Percentiles rank a stretch among this genome's conserved stretches.
Evolutionary conservation across 768 basidiomycete genomes (phyloP).

Genomic region (Amanita thiersii): DNA sequence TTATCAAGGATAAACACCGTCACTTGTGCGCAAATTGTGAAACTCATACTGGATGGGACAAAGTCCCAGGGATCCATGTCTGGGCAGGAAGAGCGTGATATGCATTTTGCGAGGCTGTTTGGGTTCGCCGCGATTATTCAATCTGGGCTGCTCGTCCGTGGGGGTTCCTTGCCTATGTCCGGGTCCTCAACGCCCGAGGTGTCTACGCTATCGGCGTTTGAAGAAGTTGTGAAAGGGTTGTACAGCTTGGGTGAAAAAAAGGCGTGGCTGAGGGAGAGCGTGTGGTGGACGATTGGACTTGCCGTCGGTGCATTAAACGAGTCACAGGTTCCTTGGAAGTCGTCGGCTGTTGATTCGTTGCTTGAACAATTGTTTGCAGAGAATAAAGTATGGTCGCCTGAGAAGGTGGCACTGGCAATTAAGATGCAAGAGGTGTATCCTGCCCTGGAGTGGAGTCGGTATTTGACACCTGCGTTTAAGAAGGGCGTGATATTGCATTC

Average conservation of each 20-base stretch:
- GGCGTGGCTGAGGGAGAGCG: constrained; percentile 86
- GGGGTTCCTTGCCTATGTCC: constrained; percentile 42
- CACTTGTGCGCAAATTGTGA: constrained; percentile 67
- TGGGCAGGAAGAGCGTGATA: constrained; percentile 88
- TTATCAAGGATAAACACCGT: constrained; percentile 72
- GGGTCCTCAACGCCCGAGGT: constrained; percentile 43
- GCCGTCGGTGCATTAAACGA: constrained; percentile 52
- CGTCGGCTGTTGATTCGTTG: constrained; percentile 45
- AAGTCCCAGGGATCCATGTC: constrained; percentile 70
- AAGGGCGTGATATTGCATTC: constrained; percentile 57
- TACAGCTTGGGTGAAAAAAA: constrained; percentile 72
- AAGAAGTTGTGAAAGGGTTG: constrained; percentile 50
- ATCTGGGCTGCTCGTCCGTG: constrained; percentile 72
- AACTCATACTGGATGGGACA: constrained; percentile 66
- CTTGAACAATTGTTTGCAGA: constrained; percentile 47
- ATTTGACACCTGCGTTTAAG: constrained; percentile 72
- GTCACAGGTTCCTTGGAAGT: constrained; percentile 65
- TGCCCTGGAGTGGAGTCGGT: constrained; percentile 55
- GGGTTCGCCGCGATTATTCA: constrained; percentile 81
- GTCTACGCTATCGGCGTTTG: constrained; percentile 54
- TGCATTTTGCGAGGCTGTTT: constrained; percentile 88
- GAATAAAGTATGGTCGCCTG: constrained; percentile 67
- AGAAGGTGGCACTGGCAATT: constrained; percentile 78
- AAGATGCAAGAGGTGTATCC: constrained; percentile 58
- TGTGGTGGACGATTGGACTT: constrained; percentile 74